Base-by-base conservation (phyloP, 2,329 filamentous ascomycete genomes). In the Knufia fluminis region DNA sequence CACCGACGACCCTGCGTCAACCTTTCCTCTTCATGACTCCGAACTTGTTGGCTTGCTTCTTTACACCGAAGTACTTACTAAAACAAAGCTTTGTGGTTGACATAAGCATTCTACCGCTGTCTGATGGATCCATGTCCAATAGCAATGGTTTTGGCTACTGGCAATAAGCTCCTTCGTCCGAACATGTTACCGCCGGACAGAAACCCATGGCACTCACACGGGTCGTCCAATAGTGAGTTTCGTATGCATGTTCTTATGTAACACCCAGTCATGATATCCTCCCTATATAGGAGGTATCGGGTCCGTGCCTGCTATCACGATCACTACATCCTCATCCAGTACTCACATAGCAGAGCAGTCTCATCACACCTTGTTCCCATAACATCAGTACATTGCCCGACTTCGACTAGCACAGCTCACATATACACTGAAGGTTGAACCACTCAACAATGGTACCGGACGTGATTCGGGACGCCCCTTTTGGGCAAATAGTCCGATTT, bases 401-500 rank as follows among this genome's bases (percentile, higher is more conserved):
- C 33, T 8, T 6, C 6, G 6, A 16, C 7, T 14, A 6, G 16
- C n/a, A 36, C 10, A 36, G 16, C 33, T 14, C 14, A 7, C 28
- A 31, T 7, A 14, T 36, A 7, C 33, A 16, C 10, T 17, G 33
- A 36, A 28, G 12, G n/a, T 4, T 6, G 7, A 16, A 36, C 33
- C 33, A 36, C n/a, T 16, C 33, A 7, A 17, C 7, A 6, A 36
- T 36, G 33, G 33, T 57, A 55, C 51, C 53, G 14, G 52, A 51
- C 24, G 35, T 59, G 14, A 46, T 72, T 20, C 64, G 71, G 35
- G 72, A 74, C 49, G 67, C 71, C 23, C 64, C 70, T 9, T 66
- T 74, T 42, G 72, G 72, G 48, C 71, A 73, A 57, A 19, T 71
- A 14, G 52, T 74, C n/a, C 67, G 72, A 16, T 67, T 65, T 31